phyloP scores from a whole-genome alignment of 2,329 filamentous ascomycete genomes.

The Penicillium sp. region DNA sequence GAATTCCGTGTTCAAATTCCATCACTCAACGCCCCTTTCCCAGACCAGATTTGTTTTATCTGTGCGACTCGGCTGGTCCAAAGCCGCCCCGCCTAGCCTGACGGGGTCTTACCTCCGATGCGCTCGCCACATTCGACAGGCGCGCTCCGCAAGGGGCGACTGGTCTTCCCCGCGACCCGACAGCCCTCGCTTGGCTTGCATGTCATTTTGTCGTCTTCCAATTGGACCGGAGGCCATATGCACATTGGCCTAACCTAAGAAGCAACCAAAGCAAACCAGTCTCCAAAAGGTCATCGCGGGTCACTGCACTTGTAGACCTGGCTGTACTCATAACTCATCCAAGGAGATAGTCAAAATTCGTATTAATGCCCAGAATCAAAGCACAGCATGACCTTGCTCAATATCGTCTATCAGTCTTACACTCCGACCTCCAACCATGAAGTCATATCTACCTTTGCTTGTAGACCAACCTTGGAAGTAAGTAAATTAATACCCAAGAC shows the following conservation, averaged over 20 bases:
- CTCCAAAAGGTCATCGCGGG: background rate
- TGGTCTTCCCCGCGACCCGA: slow-evolving; percentile 60
- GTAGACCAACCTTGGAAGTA: too few species aligned
- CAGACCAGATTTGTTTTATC: slow-evolving; percentile 63
- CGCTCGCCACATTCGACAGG: slow-evolving; percentile 57
- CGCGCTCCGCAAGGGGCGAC: slow-evolving; percentile 59
- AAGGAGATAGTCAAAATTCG: too few species aligned
- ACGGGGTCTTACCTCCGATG: slow-evolving; percentile 56
- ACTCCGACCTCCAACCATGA: too few species aligned
- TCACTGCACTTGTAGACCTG: background rate
- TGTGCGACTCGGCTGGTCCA: slow-evolving; percentile 62
- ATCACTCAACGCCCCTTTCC: slow-evolving; percentile 38
- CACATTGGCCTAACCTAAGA: slow-evolving; percentile 56
- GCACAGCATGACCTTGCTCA: too few species aligned
- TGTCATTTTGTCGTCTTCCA: slow-evolving; percentile 60
- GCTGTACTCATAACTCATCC: too few species aligned
- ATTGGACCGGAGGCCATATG: slow-evolving; percentile 58
- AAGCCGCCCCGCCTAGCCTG: slow-evolving; percentile 61
- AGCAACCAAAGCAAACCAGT: too few species aligned
- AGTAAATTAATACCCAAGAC: too few species aligned
- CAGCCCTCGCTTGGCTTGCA: slow-evolving; percentile 58
- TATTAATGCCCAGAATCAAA: too few species aligned
- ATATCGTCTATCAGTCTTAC: too few species aligned
- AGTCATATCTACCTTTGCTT: too few species aligned
- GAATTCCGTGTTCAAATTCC: slow-evolving; percentile 50